A percentile compares a stretch with the other conserved stretches of the same genome.
Evolutionary conservation across 495 filamentous ascomycete species (phyloP).

Genomic region (Penicillium canescens): DNA sequence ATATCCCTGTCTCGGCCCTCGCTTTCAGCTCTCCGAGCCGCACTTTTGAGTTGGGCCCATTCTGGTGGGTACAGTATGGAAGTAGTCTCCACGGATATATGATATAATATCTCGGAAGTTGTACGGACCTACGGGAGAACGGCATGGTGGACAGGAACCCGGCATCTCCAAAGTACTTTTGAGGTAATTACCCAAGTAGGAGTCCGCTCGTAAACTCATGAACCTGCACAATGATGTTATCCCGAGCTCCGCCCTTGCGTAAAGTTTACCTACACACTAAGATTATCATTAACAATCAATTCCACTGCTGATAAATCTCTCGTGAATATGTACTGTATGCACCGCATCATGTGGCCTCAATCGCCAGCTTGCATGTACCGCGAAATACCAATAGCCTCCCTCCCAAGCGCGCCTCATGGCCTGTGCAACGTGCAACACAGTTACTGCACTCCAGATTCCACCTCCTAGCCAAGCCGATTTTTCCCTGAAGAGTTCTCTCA

Average conservation of each 20-base stretch:
- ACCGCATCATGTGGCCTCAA: slow-evolving; percentile 1
- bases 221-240: too few species aligned
- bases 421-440: not conserved
- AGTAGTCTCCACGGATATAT: not conserved
- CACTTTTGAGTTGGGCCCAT: slow-evolving; percentile 15
- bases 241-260: too few species aligned
- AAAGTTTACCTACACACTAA: too few species aligned
- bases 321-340: not conserved
- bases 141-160: not conserved
- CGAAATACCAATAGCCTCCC: not conserved
- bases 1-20: slow-evolving; percentile 25
- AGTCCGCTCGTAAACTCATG: too few species aligned
- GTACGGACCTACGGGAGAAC: not conserved
- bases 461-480: not conserved
- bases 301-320: not conserved
- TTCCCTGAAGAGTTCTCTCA: too few species aligned
- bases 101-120: too few species aligned
- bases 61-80: not conserved
- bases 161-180: not conserved
- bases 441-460: not conserved
- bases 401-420: not conserved
- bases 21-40: slow-evolving; percentile 18
- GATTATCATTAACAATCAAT: too few species aligned
- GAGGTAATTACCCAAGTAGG: not conserved
- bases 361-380: not conserved